These are phyloP conservation scores for Eutypa lata DNA, from an alignment of 2,329 filamentous ascomycete species.

Conservation along the genomic window DNA sequence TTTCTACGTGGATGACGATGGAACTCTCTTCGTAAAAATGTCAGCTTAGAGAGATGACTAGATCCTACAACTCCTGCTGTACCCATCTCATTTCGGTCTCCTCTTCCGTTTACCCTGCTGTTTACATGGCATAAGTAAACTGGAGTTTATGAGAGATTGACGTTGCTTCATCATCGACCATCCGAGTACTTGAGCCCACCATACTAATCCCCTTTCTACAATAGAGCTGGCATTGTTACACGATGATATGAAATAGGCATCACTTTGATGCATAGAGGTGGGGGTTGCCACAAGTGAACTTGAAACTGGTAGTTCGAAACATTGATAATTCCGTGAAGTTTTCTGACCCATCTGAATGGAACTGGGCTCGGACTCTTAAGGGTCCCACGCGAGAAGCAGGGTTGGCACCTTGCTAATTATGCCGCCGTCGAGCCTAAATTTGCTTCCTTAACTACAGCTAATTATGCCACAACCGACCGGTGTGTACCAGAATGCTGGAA, in stretches of 20 bases:
- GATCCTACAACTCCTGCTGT: not conserved
- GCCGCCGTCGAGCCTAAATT: not conserved
- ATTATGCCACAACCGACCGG: not conserved
- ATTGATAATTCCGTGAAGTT: not conserved
- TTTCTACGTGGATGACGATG: slow-evolving; percentile 14
- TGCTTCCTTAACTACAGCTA: not conserved
- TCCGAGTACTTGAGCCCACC: not conserved
- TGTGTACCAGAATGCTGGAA: not conserved
- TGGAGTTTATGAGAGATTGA: not conserved
- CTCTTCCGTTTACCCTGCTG: not conserved
- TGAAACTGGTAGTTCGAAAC: not conserved
- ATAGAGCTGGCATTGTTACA: not conserved
- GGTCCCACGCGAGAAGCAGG: not conserved
- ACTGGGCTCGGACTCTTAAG: not conserved
- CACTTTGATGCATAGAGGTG: not conserved
- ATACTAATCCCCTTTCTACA: not conserved
- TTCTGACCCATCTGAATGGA: not conserved
- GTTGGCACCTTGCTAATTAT: not conserved
- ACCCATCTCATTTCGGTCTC: not conserved
- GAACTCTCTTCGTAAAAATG: slow-evolving; percentile 4
- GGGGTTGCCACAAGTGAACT: not conserved
- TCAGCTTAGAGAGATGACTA: not conserved
- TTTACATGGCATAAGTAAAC: not conserved
- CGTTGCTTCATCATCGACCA: not conserved
- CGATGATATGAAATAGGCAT: not conserved